phyloP scores from a whole-genome alignment of 257 asterid genomes.

The Solanum corneliomulleri region DNA sequence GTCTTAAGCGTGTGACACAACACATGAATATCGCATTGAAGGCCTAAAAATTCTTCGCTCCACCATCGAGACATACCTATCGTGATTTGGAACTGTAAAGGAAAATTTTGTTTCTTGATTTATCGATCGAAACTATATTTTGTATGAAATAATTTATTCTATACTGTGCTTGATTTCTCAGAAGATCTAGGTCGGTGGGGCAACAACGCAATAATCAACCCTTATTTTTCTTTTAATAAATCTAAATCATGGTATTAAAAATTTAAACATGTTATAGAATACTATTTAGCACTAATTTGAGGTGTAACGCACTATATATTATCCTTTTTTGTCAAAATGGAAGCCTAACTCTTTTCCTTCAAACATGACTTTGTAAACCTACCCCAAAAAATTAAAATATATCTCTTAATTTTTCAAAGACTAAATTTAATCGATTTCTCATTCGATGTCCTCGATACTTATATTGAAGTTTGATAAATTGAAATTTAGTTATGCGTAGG shows the following conservation, averaged over 20 bases:
- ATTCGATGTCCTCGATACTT: not conserved
- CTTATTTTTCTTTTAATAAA: not conserved
- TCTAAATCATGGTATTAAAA: not conserved
- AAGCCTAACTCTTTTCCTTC: not conserved
- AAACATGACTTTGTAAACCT: not conserved
- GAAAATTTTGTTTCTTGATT: too few species aligned
- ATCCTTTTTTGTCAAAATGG: not conserved
- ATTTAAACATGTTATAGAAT: not conserved
- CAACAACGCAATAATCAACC: not conserved
- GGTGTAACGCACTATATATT: not conserved
- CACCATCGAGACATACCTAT: too few species aligned
- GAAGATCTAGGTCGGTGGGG: not conserved
- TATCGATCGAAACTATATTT: too few species aligned
- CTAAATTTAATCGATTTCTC: not conserved
- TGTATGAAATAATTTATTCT: too few species aligned
- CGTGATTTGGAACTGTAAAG: too few species aligned
- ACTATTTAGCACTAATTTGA: not conserved
- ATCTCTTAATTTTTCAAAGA: not conserved
- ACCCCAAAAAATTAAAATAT: not conserved
- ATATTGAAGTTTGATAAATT: not conserved
- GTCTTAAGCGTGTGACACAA: not conserved
- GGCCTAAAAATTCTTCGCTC: not conserved
- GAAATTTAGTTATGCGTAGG: not conserved
- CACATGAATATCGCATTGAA: too few species aligned
- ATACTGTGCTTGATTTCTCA: too few species aligned